These are phyloP conservation scores for Botryococcus braunii DNA, from an alignment of 163 green algal genomes.

Conservation along the genomic window DNA sequence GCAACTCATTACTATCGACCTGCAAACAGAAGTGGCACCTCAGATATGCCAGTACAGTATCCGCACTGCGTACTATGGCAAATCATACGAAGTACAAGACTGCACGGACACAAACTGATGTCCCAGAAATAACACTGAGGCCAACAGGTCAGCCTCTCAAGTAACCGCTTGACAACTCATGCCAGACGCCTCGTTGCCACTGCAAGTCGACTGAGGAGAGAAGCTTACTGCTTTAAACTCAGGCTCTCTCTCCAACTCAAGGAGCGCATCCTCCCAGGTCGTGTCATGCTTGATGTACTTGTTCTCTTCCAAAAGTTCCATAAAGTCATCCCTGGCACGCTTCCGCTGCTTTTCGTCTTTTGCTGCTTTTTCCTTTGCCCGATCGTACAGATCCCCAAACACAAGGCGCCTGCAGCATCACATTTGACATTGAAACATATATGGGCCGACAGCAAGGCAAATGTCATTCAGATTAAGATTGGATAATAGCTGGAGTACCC, in stretches of 20 bases:
- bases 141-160: neutral
- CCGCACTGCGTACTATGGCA: neutral
- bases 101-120: neutral
- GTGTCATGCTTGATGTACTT: slow-evolving; percentile 36
- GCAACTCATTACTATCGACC: slow-evolving; percentile 24
- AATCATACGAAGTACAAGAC: neutral
- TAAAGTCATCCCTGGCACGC: slow-evolving; percentile 47
- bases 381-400: slow-evolving; percentile 54
- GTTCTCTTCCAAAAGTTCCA: slow-evolving; percentile 24
- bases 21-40: slow-evolving; percentile 5
- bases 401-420: slow-evolving; percentile 42
- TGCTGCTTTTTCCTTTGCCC: slow-evolving; percentile 38
- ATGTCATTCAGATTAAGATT: too few relatives aligned
- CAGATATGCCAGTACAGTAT: too few relatives aligned
- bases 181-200: neutral
- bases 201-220: neutral
- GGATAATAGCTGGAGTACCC: too few relatives aligned
- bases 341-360: slow-evolving; percentile 26
- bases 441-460: too few relatives aligned
- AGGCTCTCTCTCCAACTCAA: slow-evolving; percentile 34
- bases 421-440: too few relatives aligned
- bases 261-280: slow-evolving; percentile 55
- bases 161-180: neutral
- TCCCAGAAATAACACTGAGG: neutral
- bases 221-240: slow-evolving; percentile 53